Conservation (phyloP, 371 early-diverging fungal species). For the Actinomortierella ambigua region DNA sequence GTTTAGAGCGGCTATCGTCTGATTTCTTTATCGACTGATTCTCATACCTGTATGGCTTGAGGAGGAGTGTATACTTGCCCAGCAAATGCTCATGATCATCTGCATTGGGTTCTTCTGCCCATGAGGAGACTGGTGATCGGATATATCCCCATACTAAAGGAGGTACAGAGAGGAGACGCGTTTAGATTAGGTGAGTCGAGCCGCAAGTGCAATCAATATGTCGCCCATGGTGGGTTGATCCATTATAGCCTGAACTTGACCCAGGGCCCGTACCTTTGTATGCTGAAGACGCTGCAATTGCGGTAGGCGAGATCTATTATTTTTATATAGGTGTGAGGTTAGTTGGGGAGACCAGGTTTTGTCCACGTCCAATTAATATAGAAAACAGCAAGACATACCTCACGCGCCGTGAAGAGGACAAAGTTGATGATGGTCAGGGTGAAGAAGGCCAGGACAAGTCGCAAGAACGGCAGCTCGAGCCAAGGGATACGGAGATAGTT, state of each 20-base stretch:
- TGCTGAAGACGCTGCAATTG: slow-evolving; percentile 20
- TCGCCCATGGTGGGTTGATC: too few species aligned
- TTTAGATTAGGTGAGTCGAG: too few species aligned
- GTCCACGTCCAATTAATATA: too few species aligned
- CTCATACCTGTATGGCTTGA: slow-evolving; percentile 35
- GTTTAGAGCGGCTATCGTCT: too few species aligned
- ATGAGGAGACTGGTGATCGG: slow-evolving; percentile 15
- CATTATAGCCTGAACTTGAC: too few species aligned
- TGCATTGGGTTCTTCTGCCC: slow-evolving; percentile 9
- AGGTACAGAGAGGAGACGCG: neutral
- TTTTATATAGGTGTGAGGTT: too few species aligned
- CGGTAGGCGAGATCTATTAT: slow-evolving; percentile 20
- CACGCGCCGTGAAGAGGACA: slow-evolving; percentile 35
- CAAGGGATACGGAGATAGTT: slow-evolving; percentile 44
- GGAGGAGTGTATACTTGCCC: slow-evolving; percentile 30
- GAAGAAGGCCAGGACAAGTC: slow-evolving; percentile 31
- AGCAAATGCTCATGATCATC: slow-evolving; percentile 39
- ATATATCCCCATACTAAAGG: slow-evolving; percentile 26
- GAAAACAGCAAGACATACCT: slow-evolving; percentile 10
- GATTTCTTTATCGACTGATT: too few species aligned
- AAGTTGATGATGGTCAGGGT: slow-evolving; percentile 28
- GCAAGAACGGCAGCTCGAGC: slow-evolving; percentile 29
- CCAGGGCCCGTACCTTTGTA: slow-evolving; percentile 38
- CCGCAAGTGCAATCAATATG: too few species aligned
- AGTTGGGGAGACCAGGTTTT: too few species aligned